Evolutionary conservation across 140 eudicot species (phyloP).

Genomic region (Bidens hawaiensis): DNA sequence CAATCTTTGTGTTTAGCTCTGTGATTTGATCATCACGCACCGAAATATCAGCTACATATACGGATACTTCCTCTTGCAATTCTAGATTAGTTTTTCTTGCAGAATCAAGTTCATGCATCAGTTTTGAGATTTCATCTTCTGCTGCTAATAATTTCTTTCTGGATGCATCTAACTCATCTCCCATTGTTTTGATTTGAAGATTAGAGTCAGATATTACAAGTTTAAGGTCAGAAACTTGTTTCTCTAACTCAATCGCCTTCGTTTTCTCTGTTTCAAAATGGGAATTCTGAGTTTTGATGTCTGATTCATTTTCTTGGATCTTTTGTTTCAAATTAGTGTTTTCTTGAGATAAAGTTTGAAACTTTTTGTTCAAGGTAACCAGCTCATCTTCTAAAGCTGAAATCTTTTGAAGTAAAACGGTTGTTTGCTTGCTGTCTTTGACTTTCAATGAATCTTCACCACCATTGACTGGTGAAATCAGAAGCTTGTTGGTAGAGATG

Average conservation of each 20-base stretch:
- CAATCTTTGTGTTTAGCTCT: constrained; percentile 32
- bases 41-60: constrained; percentile 23
- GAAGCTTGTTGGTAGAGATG: constrained; percentile 29
- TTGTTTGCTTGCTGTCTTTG: constrained; percentile 17
- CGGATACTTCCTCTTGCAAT: constrained; percentile 34
- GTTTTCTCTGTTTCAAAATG: constrained; percentile 39
- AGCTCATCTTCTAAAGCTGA: constrained; percentile 38
- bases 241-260: constrained; percentile 35
- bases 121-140: constrained; percentile 28
- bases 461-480: constrained; percentile 21
- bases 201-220: constrained; percentile 22
- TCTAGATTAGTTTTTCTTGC: constrained; percentile 29
- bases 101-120: constrained; percentile 31
- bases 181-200: constrained; percentile 24
- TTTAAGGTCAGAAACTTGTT: constrained; percentile 39
- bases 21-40: constrained; percentile 37
- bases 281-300: constrained; percentile 18
- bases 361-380: constrained; percentile 27
- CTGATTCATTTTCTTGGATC: constrained; percentile 23
- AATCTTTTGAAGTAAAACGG: constrained; percentile 26
- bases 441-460: constrained; percentile 15
- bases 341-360: constrained; percentile 42
- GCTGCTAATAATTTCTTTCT: constrained; percentile 23
- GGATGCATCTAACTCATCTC: constrained; percentile 28
- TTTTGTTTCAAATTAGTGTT: constrained; percentile 43